A percentile compares a stretch with the other conserved stretches of the same genome.
phyloP scores from a whole-genome alignment of 306 rosid species.

The Trifolium pratense region DNA sequence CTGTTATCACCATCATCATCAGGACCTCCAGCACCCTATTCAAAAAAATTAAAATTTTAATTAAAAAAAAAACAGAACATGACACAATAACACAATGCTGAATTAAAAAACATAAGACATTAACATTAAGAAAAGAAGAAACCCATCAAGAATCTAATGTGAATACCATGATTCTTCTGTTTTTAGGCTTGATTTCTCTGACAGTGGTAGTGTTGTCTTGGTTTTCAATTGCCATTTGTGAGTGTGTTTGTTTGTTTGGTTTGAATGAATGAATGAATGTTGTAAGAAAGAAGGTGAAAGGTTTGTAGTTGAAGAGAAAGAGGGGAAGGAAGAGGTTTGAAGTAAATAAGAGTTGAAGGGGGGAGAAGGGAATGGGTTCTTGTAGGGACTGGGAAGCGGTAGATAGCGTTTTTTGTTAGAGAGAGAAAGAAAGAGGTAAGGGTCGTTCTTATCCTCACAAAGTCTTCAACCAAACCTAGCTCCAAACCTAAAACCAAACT shows the following conservation, averaged over 20 bases:
- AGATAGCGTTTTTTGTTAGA: constrained; percentile 55
- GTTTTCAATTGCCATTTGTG: constrained; percentile 78
- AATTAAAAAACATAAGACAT: neutral
- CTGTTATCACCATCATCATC: constrained; percentile 74
- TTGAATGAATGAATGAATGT: constrained; percentile 3
- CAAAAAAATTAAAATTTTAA: neutral
- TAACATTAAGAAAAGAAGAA: neutral
- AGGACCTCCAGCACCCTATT: constrained; percentile 92
- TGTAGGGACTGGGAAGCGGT: constrained; percentile 69
- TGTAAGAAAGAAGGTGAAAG: neutral
- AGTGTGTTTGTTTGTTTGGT: neutral
- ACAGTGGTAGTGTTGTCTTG: constrained; percentile 67
- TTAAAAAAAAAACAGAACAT: neutral
- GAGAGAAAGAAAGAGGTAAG: constrained; percentile 38
- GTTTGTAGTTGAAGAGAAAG: neutral
- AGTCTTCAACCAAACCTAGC: constrained; percentile 70
- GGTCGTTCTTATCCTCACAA: constrained; percentile 91
- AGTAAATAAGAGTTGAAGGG: constrained; percentile 38
- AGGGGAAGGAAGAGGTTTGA: constrained; percentile 1
- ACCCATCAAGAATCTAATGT: neutral
- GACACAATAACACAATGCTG: neutral
- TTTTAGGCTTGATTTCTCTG: constrained; percentile 92
- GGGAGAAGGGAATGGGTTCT: constrained; percentile 76
- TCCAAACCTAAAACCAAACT: constrained; percentile 54
- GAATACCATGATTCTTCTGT: constrained; percentile 85